Percentiles rank a stretch among this genome's conserved stretches.
These are phyloP conservation scores for Leishmania lainsoni DNA, from an alignment of 208 protist genomes.

Conservation along the genomic window DNA sequence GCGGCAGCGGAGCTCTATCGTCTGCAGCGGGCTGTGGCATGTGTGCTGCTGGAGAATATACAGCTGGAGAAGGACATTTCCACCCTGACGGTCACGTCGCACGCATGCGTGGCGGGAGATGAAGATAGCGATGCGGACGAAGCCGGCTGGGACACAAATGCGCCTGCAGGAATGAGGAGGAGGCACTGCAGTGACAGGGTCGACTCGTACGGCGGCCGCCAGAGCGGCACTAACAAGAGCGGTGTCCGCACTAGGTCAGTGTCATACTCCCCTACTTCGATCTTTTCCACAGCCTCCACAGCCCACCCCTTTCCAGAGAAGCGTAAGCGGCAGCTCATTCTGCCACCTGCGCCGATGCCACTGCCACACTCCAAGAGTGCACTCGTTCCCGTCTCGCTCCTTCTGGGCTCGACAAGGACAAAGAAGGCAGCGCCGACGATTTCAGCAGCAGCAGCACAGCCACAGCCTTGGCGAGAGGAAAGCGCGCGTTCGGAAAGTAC, in stretches of 20 bases:
- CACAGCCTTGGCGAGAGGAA: neutral
- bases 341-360: conserved; percentile 5
- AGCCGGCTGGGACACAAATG: neutral
- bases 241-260: neutral
- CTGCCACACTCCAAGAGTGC: neutral
- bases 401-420: neutral
- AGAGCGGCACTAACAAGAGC: neutral
- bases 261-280: neutral
- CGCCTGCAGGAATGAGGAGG: neutral
- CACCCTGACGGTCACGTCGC: conserved; percentile 6
- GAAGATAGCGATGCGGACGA: neutral
- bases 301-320: neutral
- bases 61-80: conserved; percentile 49
- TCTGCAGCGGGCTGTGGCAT: conserved; percentile 40
- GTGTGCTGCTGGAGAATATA: conserved; percentile 54
- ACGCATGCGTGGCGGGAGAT: neutral
- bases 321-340: neutral
- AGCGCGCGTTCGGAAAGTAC: neutral
- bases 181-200: neutral
- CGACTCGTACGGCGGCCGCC: neutral
- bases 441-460: neutral
- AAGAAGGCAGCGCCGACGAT: neutral
- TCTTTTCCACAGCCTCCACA: neutral
- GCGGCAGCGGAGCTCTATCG: conserved; percentile 40
- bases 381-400: neutral